phyloP scores from a whole-genome alignment of 2,329 filamentous ascomycete species.

The Trichophyton mentagrophytes region DNA sequence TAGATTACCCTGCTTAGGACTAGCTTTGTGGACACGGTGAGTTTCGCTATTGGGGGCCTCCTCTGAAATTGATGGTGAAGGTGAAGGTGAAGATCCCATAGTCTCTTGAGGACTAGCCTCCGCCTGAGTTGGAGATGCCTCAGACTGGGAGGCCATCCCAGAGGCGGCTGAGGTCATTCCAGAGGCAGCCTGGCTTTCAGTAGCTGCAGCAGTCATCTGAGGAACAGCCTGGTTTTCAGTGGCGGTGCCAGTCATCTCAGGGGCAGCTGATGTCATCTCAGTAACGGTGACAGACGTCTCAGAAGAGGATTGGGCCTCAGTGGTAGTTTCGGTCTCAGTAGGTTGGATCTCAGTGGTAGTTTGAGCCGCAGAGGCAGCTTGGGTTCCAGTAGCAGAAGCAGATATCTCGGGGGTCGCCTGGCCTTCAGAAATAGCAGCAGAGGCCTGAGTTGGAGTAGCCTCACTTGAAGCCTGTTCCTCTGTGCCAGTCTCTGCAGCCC shows the following conservation, averaged over 20 bases:
- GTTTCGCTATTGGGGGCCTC: not conserved
- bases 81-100: not conserved
- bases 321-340: no score
- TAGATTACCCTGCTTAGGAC: not conserved
- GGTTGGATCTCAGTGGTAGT: no score
- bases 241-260: not conserved
- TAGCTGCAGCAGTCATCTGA: not conserved
- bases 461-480: not conserved
- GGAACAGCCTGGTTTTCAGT: not conserved
- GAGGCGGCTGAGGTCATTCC: not conserved
- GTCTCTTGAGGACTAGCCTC: not conserved
- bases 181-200: not conserved
- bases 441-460: not conserved
- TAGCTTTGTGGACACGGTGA: not conserved
- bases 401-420: no score
- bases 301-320: no score
- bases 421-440: not conserved
- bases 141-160: not conserved
- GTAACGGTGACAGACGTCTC: not conserved
- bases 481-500: not conserved
- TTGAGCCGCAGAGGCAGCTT: no score
- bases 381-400: no score
- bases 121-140: not conserved
- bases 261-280: not conserved
- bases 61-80: not conserved